These are phyloP conservation scores for Astrocystis sublimbata DNA, from an alignment of 495 filamentous ascomycete genomes.

Conservation along the genomic window DNA sequence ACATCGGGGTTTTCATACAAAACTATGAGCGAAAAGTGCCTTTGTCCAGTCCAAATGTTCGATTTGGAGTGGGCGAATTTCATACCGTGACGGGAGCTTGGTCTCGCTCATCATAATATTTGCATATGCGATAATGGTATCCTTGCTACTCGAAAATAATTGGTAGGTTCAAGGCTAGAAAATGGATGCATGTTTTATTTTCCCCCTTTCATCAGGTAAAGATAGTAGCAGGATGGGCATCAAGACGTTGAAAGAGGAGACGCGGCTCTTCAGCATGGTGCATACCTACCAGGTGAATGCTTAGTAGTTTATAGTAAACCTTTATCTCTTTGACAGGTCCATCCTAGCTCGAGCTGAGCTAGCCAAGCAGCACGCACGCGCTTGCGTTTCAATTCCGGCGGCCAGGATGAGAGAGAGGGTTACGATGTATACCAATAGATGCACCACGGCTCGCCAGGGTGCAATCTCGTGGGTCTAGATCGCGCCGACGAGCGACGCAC, in stretches of 20 bases:
- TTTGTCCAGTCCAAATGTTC: slow-evolving; percentile 12
- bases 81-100: slow-evolving; percentile 8
- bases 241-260: not conserved
- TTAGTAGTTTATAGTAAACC: not conserved
- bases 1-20: not conserved
- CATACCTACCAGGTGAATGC: too few species aligned
- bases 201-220: too few species aligned
- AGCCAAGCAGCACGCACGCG: not conserved
- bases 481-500: not conserved
- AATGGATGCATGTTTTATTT: not conserved
- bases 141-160: not conserved
- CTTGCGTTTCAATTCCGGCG: not conserved
- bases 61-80: slow-evolving; percentile 8
- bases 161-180: not conserved
- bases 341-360: not conserved
- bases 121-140: not conserved
- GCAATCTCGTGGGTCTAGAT: not conserved
- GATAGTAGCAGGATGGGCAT: not conserved
- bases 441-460: not conserved
- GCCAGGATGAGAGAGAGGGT: not conserved
- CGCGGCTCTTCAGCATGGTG: not conserved
- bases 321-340: not conserved
- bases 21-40: slow-evolving; percentile 14
- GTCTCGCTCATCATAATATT: not conserved
- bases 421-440: not conserved